These are phyloP conservation scores for Rhodotorula graminis DNA, from an alignment of 768 basidiomycete species.

Conservation along the genomic window DNA sequence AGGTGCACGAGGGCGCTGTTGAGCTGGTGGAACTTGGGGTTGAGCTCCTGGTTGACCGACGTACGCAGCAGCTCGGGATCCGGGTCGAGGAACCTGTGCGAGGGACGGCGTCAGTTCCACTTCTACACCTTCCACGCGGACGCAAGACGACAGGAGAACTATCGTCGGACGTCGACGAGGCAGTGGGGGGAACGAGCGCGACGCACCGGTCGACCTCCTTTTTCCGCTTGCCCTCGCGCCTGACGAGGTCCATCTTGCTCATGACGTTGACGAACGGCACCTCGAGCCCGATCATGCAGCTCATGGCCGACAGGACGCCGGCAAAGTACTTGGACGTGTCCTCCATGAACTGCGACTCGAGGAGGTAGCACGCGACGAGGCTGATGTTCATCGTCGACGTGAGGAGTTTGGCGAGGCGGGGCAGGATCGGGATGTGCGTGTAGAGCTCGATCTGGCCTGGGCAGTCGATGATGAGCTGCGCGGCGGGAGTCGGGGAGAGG, in stretches of 20 bases:
- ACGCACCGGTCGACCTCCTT: constrained; percentile 77
- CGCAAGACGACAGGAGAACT: too few species aligned
- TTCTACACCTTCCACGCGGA: too few species aligned
- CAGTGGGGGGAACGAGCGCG: too few species aligned
- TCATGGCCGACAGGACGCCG: constrained; percentile 96
- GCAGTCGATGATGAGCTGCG: constrained; percentile 69
- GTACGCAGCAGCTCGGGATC: constrained; percentile 76
- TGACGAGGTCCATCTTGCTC: constrained; percentile 97
- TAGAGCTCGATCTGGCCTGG: constrained; percentile 98
- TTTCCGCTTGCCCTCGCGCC: constrained; percentile 50
- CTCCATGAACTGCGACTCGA: constrained; percentile 99
- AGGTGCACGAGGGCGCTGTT: constrained; percentile 93
- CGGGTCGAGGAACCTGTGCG: constrained; percentile 78
- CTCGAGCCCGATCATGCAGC: constrained; percentile 96
- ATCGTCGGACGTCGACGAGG: too few species aligned
- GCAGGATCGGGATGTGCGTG: constrained; percentile 95
- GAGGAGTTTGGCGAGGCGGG: constrained; percentile 67
- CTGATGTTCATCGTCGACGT: constrained; percentile 71
- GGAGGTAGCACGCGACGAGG: constrained; percentile 81
- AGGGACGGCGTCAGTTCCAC: constrained; percentile 2
- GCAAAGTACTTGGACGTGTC: constrained; percentile 98
- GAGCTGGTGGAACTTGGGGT: constrained; percentile 80
- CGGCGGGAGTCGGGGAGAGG: not conserved
- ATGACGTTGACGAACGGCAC: constrained; percentile 96
- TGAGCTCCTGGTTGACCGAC: constrained; percentile 53